Conservation (phyloP, 306 rosid genomes). For the Erythrophleum fordii region DNA sequence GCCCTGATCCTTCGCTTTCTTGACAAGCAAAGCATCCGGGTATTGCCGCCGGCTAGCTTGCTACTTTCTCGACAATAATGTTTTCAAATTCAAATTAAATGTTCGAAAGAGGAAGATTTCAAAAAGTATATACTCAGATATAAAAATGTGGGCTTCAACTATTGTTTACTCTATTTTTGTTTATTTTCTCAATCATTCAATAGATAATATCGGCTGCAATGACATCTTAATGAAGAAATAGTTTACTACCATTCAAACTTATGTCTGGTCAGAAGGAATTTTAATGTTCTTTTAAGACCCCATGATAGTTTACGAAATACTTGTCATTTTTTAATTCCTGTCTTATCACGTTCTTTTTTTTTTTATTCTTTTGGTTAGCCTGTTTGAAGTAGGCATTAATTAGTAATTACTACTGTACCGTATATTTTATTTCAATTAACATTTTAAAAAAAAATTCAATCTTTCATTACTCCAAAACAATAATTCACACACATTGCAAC, state of each 20-base stretch:
- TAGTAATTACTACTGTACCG: too few relatives aligned
- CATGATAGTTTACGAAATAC: too few relatives aligned
- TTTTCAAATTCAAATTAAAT: not conserved
- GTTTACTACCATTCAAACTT: not conserved
- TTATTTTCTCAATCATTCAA: not conserved
- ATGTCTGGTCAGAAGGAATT: not conserved
- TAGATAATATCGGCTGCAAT: not conserved
- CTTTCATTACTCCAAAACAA: not conserved
- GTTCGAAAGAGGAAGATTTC: not conserved
- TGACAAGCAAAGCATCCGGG: constrained; percentile 3
- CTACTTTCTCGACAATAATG: not conserved
- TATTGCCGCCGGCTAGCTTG: not conserved
- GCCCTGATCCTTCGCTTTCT: constrained; percentile 36
- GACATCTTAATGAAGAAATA: constrained; percentile 25
- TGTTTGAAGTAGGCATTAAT: too few relatives aligned
- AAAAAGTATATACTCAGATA: not conserved
- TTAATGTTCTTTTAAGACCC: too few relatives aligned
- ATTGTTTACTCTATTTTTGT: not conserved
- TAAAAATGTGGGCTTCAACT: not conserved
- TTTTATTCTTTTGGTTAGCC: too few relatives aligned
- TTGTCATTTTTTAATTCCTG: too few relatives aligned
- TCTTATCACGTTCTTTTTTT: too few relatives aligned
- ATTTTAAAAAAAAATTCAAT: not conserved
- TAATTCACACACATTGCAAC: not conserved
- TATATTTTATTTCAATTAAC: too few relatives aligned